Base-by-base conservation (phyloP, 805 yeast genomes). In the Kuraishia hungarica region DNA sequence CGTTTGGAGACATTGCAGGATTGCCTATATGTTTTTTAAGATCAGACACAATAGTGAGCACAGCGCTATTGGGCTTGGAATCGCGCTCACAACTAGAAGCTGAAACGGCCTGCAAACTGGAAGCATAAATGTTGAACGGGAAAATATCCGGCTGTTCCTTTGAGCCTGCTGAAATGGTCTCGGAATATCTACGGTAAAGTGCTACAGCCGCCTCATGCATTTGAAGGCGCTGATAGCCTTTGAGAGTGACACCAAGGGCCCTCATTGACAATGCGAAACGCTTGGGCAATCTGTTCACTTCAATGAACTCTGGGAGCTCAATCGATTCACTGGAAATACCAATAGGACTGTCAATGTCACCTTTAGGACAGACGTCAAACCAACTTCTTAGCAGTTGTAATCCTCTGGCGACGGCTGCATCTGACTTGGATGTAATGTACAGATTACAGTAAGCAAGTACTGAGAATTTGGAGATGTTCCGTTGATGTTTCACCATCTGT, bases 341-440 rank as follows among this genome's bases (percentile, higher is more conserved):
- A 17, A 50, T 29, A 13, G 17, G 5, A 22, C 43, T 17, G 15
- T 50, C 43, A 26, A 26, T 28, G 22, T 52, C 54, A 13, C 21
- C 43, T 11, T 24, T 17, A 15, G 48, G 28, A 52, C 54, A 52
- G 17, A 52, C 28, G 3, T 47, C 51, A 47, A 52, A 52, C 54
- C 54, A 52, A 17, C 21, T 48, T 21, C 47, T 52, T 13, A 46
- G 22, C 10, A 52, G 10, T 21, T n/a, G 21, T 22, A 48, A 2
- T 23, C 54, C 54, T 39, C 51, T 52, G 22, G 39, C 54, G 20
- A 48, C 48, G 8, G 28, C 21, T 2, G 13, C 29, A 2, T 50
- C 23, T 2, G 46, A 19, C 21, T 47, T 48, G 29, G 48, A 28
- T 8, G 23, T 50, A 5, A 29, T 39, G 24, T 23, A 47, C 5